A percentile compares a stretch with the other conserved stretches of the same genome.
Evolutionary conservation across 768 basidiomycete species (phyloP).

Genomic region (Rhizopogon sp.): DNA sequence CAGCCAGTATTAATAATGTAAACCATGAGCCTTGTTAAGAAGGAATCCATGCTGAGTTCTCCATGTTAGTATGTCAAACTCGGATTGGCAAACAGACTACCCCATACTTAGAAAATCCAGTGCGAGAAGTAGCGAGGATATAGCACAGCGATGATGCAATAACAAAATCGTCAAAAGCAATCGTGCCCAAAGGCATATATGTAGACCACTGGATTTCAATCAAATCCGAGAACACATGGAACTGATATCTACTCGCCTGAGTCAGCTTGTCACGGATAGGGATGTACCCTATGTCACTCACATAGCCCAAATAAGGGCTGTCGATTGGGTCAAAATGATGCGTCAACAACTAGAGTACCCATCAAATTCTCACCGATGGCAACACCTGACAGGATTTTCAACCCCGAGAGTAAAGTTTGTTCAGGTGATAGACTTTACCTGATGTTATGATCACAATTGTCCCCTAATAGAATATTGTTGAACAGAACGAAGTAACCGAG

Average conservation of each 20-base stretch:
- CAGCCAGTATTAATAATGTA: background rate
- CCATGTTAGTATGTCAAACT: background rate
- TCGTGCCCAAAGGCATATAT: background rate
- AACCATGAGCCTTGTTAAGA: background rate
- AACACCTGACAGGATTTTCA: background rate
- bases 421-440: background rate
- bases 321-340: background rate
- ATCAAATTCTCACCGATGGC: background rate
- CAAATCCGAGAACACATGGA: background rate
- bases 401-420: background rate
- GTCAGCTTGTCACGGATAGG: background rate
- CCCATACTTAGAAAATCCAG: background rate
- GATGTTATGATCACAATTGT: background rate
- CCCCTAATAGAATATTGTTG: background rate
- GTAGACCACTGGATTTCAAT: background rate
- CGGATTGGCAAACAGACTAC: background rate
- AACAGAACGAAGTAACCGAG: background rate
- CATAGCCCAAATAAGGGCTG: background rate
- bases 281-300: background rate
- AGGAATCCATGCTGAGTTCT: background rate
- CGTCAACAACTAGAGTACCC: background rate
- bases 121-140: background rate
- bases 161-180: background rate
- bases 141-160: background rate
- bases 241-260: background rate